Evolutionary conservation across 345 rosid species (phyloP), one percentile per base, ranked within the genome.

Genomic region (Brassica juncea): DNA sequence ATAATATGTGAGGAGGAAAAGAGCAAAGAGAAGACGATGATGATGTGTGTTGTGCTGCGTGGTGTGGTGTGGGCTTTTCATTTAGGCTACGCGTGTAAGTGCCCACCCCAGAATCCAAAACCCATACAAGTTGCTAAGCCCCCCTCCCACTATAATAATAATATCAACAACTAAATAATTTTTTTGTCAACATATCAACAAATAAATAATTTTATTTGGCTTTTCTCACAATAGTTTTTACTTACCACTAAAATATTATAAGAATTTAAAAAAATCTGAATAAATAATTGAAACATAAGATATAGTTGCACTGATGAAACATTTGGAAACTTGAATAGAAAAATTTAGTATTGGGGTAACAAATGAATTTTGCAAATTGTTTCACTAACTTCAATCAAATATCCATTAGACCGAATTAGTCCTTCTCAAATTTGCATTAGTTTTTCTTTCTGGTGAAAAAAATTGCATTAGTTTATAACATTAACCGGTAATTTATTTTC

Each of bases 81-180:
- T 35, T 23, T 63, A 16, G 75, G 60, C 52, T 63, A 80, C 79
- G 75, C 79, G 79, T 80, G 82, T 74, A 42, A 62, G 0, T 80
- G 30, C 82, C 75, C 71, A 55, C 78, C 78, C 37, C 78, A 49
- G 28, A 60, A 3, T 3, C 42, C 5, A 32, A 14, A 0, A 70
- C 55, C 80, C 80, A 59, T 55, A 44, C 62, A 58, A 61, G 30
- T 61, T 28, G 64, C 16, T 27, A 8, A 58, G 23, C 4, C 31
- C 59, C 25, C 61, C 31, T 58, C 14, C 30, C 63, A 58, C 28
- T 23, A 58, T 8, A 21, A 23, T 21, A 19, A 19, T 21, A 16
- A 39, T 8, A 11, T n/a, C 52, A 34, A 7, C 8, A 34, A 4
- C 0, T 34, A 34, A 34, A 34, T 5, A 5, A 5, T 34, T 35